Evolutionary conservation across 2,329 filamentous ascomycete species (phyloP).

Genomic region (Mycosphaerella sp.): DNA sequence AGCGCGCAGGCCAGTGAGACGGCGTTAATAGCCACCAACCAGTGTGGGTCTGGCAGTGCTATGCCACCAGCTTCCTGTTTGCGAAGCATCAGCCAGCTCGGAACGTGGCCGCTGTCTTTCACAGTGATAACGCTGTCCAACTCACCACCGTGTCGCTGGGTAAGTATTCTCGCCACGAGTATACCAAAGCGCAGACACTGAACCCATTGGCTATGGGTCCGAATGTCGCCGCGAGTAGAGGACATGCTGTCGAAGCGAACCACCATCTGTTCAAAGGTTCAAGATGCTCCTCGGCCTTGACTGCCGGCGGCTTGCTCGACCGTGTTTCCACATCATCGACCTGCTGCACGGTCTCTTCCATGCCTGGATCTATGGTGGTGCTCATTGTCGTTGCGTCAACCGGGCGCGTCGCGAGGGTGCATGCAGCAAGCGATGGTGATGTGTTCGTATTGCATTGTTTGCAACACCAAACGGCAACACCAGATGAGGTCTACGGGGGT

Average conservation of each 20-base stretch:
- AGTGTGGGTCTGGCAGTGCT: constrained; percentile 49
- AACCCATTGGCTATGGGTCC: constrained; percentile 37
- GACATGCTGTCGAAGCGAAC: constrained; percentile 55
- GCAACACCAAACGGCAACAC: not conserved
- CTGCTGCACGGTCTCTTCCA: constrained; percentile 46
- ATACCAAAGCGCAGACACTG: constrained; percentile 46
- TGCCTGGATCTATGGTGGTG: constrained; percentile 43
- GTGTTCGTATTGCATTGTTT: not conserved
- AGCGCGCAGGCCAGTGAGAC: constrained; percentile 51
- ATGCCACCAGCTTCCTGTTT: constrained; percentile 38
- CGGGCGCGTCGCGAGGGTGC: too few relatives aligned
- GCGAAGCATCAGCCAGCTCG: not conserved
- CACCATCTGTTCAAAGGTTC: constrained; percentile 49
- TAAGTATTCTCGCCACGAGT: constrained; percentile 51
- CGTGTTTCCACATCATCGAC: constrained; percentile 40
- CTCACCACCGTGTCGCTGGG: constrained; percentile 38
- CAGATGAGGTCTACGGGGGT: not conserved
- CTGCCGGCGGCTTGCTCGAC: constrained; percentile 29
- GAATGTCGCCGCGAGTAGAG: constrained; percentile 48
- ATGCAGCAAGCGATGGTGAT: not conserved
- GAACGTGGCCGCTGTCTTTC: not conserved
- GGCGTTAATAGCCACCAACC: constrained; percentile 48
- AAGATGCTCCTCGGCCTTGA: constrained; percentile 37
- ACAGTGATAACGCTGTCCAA: not conserved
- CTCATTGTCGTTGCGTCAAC: constrained; percentile 19